Evolutionary conservation across 2,329 filamentous ascomycete species (phyloP).

Genomic region (Cladosporium sp.): DNA sequence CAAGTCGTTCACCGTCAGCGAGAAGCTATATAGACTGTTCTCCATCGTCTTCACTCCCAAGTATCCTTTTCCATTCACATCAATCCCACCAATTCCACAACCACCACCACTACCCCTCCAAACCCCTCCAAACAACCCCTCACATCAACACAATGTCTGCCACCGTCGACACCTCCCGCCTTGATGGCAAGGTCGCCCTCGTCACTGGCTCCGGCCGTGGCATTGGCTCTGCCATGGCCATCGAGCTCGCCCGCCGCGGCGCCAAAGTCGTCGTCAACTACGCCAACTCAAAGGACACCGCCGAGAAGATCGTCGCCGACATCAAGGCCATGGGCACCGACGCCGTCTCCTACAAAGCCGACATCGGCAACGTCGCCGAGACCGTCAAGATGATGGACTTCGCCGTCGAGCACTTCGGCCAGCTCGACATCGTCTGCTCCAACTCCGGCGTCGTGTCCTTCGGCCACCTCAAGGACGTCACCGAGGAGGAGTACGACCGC

Average conservation of each 20-base stretch:
- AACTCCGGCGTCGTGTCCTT: constrained; percentile 59
- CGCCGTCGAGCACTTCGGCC: constrained; percentile 60
- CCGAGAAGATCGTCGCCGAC: constrained; percentile 60
- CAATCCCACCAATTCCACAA: background rate
- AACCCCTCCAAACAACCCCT: constrained; percentile 13
- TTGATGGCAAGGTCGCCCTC: constrained; percentile 52
- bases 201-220: constrained; percentile 57
- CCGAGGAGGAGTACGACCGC: constrained; percentile 53
- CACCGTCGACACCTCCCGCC: constrained; percentile 45
- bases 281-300: constrained; percentile 60
- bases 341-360: constrained; percentile 62
- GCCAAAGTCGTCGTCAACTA: constrained; percentile 66
- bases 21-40: constrained; percentile 5
- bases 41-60: background rate
- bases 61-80: constrained; percentile 8
- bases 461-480: constrained; percentile 51
- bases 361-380: constrained; percentile 61
- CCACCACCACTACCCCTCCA: constrained; percentile 10
- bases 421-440: constrained; percentile 66
- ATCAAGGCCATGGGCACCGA: constrained; percentile 62
- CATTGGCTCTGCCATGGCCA: constrained; percentile 63
- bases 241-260: constrained; percentile 61
- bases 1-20: background rate
- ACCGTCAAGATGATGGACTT: constrained; percentile 61
- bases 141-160: constrained; percentile 35